phyloP scores from a whole-genome alignment of 202 grass and related monocot species.

The Tripidium arundinaceum region DNA sequence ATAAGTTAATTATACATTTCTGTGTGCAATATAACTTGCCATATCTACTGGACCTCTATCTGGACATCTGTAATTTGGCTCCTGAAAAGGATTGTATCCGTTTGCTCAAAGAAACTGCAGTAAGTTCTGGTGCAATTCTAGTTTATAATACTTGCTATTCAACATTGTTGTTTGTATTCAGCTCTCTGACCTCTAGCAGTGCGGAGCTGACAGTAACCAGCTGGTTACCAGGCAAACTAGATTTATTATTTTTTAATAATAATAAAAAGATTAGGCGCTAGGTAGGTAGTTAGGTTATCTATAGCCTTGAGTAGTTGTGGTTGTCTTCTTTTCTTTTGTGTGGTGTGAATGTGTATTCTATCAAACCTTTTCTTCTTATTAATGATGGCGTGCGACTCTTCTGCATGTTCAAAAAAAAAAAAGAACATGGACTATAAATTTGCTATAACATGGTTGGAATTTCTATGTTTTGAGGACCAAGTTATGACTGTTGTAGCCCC shows the following conservation, averaged over 20 bases:
- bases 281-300: neutral
- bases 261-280: neutral
- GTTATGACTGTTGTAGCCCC: neutral
- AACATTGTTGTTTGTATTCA: constrained; percentile 2
- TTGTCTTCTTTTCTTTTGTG: neutral
- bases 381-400: neutral
- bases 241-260: neutral
- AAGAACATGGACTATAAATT: constrained; percentile 9
- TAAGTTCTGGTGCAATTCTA: constrained; percentile 53
- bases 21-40: constrained; percentile 78
- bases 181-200: neutral
- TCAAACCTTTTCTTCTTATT: neutral
- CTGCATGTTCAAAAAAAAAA: neutral
- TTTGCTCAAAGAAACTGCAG: constrained; percentile 51
- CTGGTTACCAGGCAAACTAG: constrained; percentile 14
- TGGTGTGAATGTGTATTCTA: neutral
- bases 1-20: constrained; percentile 72
- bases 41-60: constrained; percentile 78
- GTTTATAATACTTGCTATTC: constrained; percentile 20
- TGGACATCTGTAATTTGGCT: constrained; percentile 72
- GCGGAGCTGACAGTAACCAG: neutral
- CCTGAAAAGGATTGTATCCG: constrained; percentile 50
- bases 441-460: constrained; percentile 1
- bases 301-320: neutral
- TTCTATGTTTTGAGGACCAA: neutral